These are phyloP conservation scores for Syzygium jambos DNA, from an alignment of 345 rosid species.

Conservation along the genomic window DNA sequence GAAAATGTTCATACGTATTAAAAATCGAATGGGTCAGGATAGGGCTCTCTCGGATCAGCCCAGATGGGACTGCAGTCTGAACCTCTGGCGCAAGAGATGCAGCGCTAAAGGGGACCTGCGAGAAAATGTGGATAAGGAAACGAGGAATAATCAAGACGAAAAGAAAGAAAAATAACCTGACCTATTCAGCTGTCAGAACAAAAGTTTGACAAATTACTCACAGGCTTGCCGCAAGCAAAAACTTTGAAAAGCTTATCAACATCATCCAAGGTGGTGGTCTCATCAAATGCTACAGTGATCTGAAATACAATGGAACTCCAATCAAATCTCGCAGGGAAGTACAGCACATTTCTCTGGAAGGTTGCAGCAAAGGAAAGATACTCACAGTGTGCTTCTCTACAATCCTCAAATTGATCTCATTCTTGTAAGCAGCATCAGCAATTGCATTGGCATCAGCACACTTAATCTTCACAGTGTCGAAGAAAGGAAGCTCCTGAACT, in stretches of 20 bases:
- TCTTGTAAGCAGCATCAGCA: constrained; percentile 70
- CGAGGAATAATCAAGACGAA: neutral
- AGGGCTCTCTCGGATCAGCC: constrained; percentile 59
- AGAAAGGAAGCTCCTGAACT: constrained; percentile 83
- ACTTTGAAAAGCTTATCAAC: constrained; percentile 78
- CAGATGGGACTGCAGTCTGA: constrained; percentile 55
- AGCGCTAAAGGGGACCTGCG: constrained; percentile 77
- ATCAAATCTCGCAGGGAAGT: neutral
- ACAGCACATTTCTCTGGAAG: neutral
- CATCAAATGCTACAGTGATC: constrained; percentile 93
- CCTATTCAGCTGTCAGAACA: neutral
- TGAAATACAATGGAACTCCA: constrained; percentile 22
- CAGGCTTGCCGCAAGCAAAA: constrained; percentile 71
- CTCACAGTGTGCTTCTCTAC: constrained; percentile 81
- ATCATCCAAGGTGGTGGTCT: constrained; percentile 92
- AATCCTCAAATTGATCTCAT: constrained; percentile 71
- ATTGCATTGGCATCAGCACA: constrained; percentile 68
- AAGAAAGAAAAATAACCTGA: neutral
- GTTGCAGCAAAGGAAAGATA: constrained; percentile 3
- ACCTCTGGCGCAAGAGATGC: constrained; percentile 87
- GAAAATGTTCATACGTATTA: constrained; percentile 47
- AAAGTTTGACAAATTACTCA: constrained; percentile 19
- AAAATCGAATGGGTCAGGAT: constrained; percentile 76
- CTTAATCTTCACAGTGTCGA: constrained; percentile 91
- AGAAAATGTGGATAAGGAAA: constrained; percentile 1